Conservation (phyloP, 768 basidiomycete species). For the Leccinum imitatum region DNA sequence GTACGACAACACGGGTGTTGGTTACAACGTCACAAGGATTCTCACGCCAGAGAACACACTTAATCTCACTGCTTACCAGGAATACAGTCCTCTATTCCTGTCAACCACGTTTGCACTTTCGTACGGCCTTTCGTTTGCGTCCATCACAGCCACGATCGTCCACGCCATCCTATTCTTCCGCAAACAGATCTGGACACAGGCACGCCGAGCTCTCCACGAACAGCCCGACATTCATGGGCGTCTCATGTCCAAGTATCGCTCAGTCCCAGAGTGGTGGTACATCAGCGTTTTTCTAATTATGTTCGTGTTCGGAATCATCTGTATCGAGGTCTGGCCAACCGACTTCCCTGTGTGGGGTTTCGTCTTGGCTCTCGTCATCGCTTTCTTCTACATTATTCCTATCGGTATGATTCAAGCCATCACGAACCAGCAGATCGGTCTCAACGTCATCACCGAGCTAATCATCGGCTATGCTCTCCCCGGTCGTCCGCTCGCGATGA, state of each 20-base stretch:
- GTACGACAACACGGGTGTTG: conserved; percentile 42
- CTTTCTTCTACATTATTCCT: conserved; percentile 70
- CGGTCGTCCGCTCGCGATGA: conserved; percentile 72
- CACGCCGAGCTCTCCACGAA: conserved; percentile 49
- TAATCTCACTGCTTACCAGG: conserved; percentile 34
- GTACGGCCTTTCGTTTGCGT: conserved; percentile 48
- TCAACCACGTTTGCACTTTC: conserved; percentile 53
- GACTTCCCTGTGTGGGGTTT: conserved; percentile 45
- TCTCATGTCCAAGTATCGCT: conserved; percentile 56
- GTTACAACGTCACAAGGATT: conserved; percentile 41
- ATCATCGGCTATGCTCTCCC: conserved; percentile 57
- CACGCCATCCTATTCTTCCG: conserved; percentile 54
- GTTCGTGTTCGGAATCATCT: conserved; percentile 60
- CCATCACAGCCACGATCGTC: conserved; percentile 40
- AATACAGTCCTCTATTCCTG: conserved; percentile 43
- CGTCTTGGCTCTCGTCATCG: conserved; percentile 40
- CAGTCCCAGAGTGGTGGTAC: conserved; percentile 68
- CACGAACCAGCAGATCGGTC: conserved; percentile 74
- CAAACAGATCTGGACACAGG: conserved; percentile 54
- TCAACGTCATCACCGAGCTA: conserved; percentile 71
- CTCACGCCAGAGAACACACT: conserved; percentile 34
- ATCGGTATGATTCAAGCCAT: conserved; percentile 77
- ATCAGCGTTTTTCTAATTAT: conserved; percentile 41
- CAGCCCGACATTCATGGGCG: conserved; percentile 61
- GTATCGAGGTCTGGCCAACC: conserved; percentile 65